Evolutionary conservation across 2,329 filamentous ascomycete genomes (phyloP), one percentile per base, ranked within the genome.

Genomic region (Decorospora gaudefroyi): DNA sequence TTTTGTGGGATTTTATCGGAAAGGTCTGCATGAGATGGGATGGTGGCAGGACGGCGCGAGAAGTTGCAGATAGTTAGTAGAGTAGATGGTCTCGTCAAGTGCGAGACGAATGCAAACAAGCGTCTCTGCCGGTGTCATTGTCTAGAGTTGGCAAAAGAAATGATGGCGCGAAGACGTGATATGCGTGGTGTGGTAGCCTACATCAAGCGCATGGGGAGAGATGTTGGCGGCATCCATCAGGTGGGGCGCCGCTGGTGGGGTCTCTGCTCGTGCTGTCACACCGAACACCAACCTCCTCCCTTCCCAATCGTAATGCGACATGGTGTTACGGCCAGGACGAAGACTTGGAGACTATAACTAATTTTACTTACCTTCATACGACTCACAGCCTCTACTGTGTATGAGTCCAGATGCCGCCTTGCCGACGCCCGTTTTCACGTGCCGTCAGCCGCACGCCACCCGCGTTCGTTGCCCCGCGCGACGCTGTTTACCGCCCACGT

Each of bases 381-480:
- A n/a, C n/a, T n/a, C n/a, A n/a, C n/a, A n/a, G n/a, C n/a, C n/a
- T n/a, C n/a, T n/a, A n/a, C n/a, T n/a, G n/a, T n/a, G n/a, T n/a
- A n/a, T n/a, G n/a, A n/a, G n/a, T 10, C 16, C 27, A 7, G 9
- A 26, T 27, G 33, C 22, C 11, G 2, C 11, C 12, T 8, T 13
- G 13, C n/a, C n/a, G n/a, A n/a, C n/a, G n/a, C n/a, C n/a, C n/a
- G n/a, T n/a, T n/a, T 23, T 23, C 21, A 23, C 21, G 10, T 23
- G 21, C 10, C 6, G 10, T 23, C 21, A 23, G 21, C n/a, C 10
- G 17, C 13, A 27, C 12, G 33, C 41, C 32, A 36, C 22, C 12
- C 16, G 29, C 16, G 12, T 15, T 23, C 28, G 44, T 47, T 47
- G 44, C 44, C 40, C 44, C 25, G 33, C 18, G 33, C 44, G 44